These are phyloP conservation scores for Fusarium concolor DNA, from an alignment of 2,329 filamentous ascomycete species.

Conservation along the genomic window DNA sequence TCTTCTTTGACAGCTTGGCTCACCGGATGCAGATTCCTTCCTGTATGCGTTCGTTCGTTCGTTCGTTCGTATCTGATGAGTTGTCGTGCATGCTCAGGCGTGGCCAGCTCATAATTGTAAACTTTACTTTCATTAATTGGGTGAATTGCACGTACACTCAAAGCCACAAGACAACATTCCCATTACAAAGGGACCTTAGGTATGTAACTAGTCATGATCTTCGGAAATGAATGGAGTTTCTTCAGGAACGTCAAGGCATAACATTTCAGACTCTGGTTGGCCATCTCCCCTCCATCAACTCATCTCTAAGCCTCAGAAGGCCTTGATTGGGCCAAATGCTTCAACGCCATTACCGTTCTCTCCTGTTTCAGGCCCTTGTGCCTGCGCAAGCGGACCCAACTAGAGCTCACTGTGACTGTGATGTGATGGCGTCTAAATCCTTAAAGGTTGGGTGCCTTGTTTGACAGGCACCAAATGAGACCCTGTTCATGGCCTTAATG, in stretches of 20 bases:
- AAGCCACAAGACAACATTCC: background rate
- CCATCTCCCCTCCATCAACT: slow-evolving; percentile 4
- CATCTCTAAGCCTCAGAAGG: slow-evolving; percentile 15
- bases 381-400: slow-evolving; percentile 35
- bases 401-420: background rate
- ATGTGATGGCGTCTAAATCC: slow-evolving; percentile 16
- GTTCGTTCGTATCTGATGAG: slow-evolving; percentile 28
- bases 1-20: slow-evolving; percentile 36
- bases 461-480: background rate
- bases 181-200: background rate
- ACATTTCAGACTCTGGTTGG: slow-evolving; percentile 22
- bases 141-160: background rate
- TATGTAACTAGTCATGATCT: slow-evolving; percentile 16
- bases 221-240: slow-evolving; percentile 35
- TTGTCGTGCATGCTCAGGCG: slow-evolving; percentile 31
- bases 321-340: slow-evolving; percentile 31
- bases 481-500: slow-evolving; percentile 19
- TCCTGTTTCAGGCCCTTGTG: slow-evolving; percentile 45
- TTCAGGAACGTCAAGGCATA: slow-evolving; percentile 4
- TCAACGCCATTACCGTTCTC: slow-evolving; percentile 27
- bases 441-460: background rate
- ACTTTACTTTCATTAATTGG: background rate
- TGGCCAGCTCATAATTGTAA: slow-evolving; percentile 26
- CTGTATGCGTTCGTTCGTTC: background rate
- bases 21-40: slow-evolving; percentile 23